phyloP scores from a whole-genome alignment of 2,329 filamentous ascomycete species.

The Harringtonia aguacate region DNA sequence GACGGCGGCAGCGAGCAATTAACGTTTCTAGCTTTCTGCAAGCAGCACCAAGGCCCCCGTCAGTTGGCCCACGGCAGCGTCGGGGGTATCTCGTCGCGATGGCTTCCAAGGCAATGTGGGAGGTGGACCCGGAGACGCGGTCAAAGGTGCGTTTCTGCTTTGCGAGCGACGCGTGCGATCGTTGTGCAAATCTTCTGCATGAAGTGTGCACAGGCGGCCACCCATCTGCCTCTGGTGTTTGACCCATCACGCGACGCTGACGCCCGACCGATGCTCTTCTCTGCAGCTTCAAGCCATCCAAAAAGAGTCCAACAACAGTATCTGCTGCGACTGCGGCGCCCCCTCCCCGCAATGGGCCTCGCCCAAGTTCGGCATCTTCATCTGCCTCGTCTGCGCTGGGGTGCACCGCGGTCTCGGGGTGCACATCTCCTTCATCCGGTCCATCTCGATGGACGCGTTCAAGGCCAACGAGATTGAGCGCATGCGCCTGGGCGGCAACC shows the following conservation, averaged over 20 bases:
- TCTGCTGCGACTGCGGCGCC: constrained; percentile 90
- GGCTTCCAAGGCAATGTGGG: constrained; percentile 82
- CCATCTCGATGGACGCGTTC: constrained; percentile 98
- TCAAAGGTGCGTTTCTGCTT: constrained; percentile 86
- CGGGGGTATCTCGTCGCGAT: constrained; percentile 23
- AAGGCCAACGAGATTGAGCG: constrained; percentile 85
- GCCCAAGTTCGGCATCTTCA: constrained; percentile 97
- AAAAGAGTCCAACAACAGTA: constrained; percentile 78
- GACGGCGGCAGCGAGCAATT: background rate
- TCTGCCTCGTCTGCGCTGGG: constrained; percentile 92
- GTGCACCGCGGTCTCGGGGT: constrained; percentile 91
- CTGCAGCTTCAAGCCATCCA: constrained; percentile 80
- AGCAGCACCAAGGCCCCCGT: background rate
- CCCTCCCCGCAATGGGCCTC: constrained; percentile 97
- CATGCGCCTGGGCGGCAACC: constrained; percentile 89
- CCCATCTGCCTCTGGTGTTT: background rate
- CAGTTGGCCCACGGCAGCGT: background rate
- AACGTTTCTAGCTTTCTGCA: background rate
- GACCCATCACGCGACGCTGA: background rate
- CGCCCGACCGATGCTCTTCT: too few species aligned
- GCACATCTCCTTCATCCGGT: constrained; percentile 96
- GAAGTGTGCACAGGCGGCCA: too few species aligned
- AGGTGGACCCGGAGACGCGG: constrained; percentile 94
- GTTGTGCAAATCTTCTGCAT: too few species aligned
- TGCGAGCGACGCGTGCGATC: too few species aligned